Evolutionary conservation across 768 basidiomycete species (phyloP).

Genomic region (Psilocybe sp.): DNA sequence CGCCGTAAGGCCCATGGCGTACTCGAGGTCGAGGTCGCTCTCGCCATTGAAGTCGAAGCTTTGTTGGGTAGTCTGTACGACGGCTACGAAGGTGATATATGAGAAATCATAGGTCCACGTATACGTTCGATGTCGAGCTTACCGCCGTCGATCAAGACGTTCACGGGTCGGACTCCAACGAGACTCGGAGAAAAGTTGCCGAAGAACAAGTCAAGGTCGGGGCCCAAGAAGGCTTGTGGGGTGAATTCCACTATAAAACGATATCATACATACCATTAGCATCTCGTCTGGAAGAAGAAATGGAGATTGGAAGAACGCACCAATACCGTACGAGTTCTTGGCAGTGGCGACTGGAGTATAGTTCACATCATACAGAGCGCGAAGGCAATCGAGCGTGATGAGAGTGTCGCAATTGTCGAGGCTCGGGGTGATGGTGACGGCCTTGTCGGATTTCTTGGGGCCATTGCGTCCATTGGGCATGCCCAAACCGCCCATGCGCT

Average conservation of each 20-base stretch:
- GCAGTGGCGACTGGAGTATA: conserved; percentile 23
- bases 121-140: background rate
- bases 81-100: conserved; percentile 24
- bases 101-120: too few species aligned
- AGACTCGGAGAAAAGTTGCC: conserved; percentile 27
- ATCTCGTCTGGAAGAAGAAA: background rate
- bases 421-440: conserved; percentile 19
- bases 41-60: conserved; percentile 52
- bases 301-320: conserved; percentile 9
- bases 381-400: conserved; percentile 28
- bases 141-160: conserved; percentile 34
- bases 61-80: conserved; percentile 38
- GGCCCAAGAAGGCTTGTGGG: conserved; percentile 23
- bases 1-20: conserved; percentile 45
- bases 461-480: conserved; percentile 17
- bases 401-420: conserved; percentile 22
- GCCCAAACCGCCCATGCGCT: conserved; percentile 20
- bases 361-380: conserved; percentile 23
- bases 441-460: conserved; percentile 23
- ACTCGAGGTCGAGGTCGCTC: conserved; percentile 56
- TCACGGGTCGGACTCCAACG: conserved; percentile 31
- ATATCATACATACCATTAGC: background rate
- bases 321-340: conserved; percentile 26
- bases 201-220: conserved; percentile 21
- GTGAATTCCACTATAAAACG: conserved; percentile 21